Evolutionary conservation across 306 rosid genomes (phyloP), one percentile per base, ranked within the genome.

Genomic region (Quercus wislizeni): DNA sequence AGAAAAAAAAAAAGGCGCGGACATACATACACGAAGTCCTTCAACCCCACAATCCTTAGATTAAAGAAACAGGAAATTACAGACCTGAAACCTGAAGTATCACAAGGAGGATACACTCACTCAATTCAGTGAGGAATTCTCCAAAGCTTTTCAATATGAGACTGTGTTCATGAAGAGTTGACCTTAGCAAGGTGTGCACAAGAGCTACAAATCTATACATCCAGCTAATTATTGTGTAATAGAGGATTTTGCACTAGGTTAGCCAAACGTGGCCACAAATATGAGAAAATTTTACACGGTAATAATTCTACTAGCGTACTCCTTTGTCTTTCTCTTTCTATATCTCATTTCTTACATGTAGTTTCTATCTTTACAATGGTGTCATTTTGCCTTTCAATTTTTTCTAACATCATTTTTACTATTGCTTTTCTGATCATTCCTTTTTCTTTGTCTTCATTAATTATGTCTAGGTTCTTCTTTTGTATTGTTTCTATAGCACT

Each of bases 181-280:
- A 95, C 99, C 99, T 92, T 91, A 13, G 90, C 97, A 65, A 95
- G 93, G 86, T 95, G 97, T n/a, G 99, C 86, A 78, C 86, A 90
- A 38, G 97, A 84, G 52, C 99, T 14, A 88, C 98, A 82, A 74
- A 74, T 55, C 99, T 96, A 82, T 95, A 91, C 88, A 95, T 84
- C 89, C 75, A 82, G 84, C 96, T 90, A 88, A 95, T 91, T 56
- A 92, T 2, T 79, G 90, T 86, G 87, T 92, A 95, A 77, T 95
- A 95, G 57, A 92, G 52, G 55, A 92, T 64, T 83, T 95, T 92
- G 94, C 91, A 76, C 78, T 81, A 75, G 25, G 99, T 92, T 59
- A 92, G 86, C 99, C 96, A 95, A 59, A 82, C 81, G 83, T 98
- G 92, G 93, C 85, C 86, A 78, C 65, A 86, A 83, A 49, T 76